A percentile compares a stretch with the other conserved stretches of the same genome.
Evolutionary conservation across 306 rosid species (phyloP).

Genomic region (Gastrolobium villosum): DNA sequence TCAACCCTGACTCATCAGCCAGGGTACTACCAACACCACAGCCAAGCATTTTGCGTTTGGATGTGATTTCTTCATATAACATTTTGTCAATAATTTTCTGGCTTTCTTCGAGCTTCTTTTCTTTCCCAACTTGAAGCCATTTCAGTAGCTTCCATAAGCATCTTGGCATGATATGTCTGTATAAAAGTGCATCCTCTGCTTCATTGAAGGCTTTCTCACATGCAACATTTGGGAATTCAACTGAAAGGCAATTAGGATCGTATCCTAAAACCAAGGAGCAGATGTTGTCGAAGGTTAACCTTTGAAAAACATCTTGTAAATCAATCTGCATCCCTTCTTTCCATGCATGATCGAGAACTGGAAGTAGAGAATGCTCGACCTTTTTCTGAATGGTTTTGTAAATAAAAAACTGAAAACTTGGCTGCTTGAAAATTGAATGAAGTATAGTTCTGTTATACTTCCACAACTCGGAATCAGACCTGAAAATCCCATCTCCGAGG

Average conservation of each 20-base stretch:
- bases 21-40: not conserved
- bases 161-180: not conserved
- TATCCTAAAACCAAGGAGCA: not conserved
- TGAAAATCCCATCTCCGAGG: constrained; percentile 32
- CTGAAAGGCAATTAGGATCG: constrained; percentile 3
- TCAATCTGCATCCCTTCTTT: not conserved
- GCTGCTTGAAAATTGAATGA: not conserved
- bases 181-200: not conserved
- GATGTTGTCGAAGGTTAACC: constrained; percentile 22
- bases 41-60: not conserved
- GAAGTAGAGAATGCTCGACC: not conserved
- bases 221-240: not conserved
- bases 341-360: not conserved
- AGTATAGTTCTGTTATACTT: constrained; percentile 14
- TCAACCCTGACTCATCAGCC: not conserved
- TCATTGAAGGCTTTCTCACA: constrained; percentile 2
- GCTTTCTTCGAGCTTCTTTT: not conserved
- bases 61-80: not conserved
- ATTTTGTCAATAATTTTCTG: not conserved
- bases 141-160: not conserved
- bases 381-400: not conserved
- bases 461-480: not conserved
- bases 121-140: constrained; percentile 5
- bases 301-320: constrained; percentile 16
- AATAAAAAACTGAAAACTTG: not conserved